phyloP scores from a whole-genome alignment of 805 yeast genomes.

The Wickerhamomyces subpelliculosus region DNA sequence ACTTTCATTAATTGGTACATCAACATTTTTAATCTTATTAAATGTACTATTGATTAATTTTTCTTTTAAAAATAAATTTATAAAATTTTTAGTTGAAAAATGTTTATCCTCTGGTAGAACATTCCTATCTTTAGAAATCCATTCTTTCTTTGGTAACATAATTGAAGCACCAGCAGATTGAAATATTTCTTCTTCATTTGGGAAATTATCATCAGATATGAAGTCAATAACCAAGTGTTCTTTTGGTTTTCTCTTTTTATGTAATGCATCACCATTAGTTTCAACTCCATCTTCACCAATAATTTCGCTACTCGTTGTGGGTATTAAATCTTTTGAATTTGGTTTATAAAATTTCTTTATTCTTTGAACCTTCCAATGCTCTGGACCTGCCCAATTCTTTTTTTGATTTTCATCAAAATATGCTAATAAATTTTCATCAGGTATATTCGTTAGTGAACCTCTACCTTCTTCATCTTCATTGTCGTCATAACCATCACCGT shows the following conservation, averaged over 20 bases:
- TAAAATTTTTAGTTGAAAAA: constrained; percentile 62
- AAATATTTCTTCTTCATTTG: constrained; percentile 35
- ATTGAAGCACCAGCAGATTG: constrained; percentile 23
- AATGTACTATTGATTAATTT: constrained; percentile 32
- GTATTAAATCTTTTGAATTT: not conserved
- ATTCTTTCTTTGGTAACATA: constrained; percentile 35
- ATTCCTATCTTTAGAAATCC: constrained; percentile 37
- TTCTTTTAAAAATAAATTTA: constrained; percentile 66
- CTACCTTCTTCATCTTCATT: constrained; percentile 12
- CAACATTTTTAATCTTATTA: constrained; percentile 17
- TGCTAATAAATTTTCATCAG: constrained; percentile 62
- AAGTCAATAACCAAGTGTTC: constrained; percentile 38
- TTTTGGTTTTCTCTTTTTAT: constrained; percentile 23
- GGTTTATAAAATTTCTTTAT: constrained; percentile 33
- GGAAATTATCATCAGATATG: constrained; percentile 19
- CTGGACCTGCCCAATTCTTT: constrained; percentile 83
- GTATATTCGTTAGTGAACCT: constrained; percentile 20
- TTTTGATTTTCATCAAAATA: constrained; percentile 71
- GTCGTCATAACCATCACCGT: constrained; percentile 7
- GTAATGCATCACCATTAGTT: too few relatives aligned
- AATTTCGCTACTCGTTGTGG: too few relatives aligned
- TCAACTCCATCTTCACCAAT: too few relatives aligned
- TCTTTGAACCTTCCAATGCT: constrained; percentile 79
- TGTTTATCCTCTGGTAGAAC: constrained; percentile 68
- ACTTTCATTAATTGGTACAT: constrained; percentile 48